Base-by-base conservation (phyloP, 495 filamentous ascomycete genomes). In the Aspergillus homomorphus region DNA sequence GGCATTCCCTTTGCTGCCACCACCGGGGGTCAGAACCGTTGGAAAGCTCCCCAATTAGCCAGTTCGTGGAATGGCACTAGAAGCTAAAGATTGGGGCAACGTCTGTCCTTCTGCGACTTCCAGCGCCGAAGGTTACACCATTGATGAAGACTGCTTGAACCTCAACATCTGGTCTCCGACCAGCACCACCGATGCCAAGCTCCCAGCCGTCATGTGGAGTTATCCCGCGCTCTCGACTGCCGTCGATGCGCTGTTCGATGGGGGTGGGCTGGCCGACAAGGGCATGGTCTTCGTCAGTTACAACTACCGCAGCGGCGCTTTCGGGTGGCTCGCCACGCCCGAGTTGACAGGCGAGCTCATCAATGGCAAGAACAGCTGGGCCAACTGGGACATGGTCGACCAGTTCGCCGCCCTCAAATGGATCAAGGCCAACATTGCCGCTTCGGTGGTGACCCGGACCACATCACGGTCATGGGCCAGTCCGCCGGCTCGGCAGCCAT, bases 291-390 rank as follows among this genome's bases (percentile, higher is more conserved):
- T 86, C 44, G 82, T 90, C 10, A 84, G 80, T 62, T 82, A 88
- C 70, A 89, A 88, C 63, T 87, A 87, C 61, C 81, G 87, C 3
- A 83, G 87, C 16, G 85, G 85, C 0, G 66, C 84, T 0, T 84
- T 78, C 67, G 87, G 86, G 0, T 88, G 87, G 58, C 72, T 88
- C 0, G 82, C 86, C 0, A 78, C 80, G 54, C 69, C 80, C n/a
- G 72, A 80, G 26, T 67, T 87, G 19, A 65, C 71, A 41, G 41
- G 21, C n/a, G 56, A 58, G 24, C 53, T 53, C 23, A 43, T 28
- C 15, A 52, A 33, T 16, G 67, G 62, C 19, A 62, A 75, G 52
- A 77, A 77, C 18, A 75, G 78, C 56, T 66, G 85, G 12, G 56
- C 49, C 9, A 58, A 58, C 23, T 58, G 49, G 49, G 59, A 49